Evolutionary conservation across 2,329 filamentous ascomycete species (phyloP).

Genomic region (Peltaster fructicola): DNA sequence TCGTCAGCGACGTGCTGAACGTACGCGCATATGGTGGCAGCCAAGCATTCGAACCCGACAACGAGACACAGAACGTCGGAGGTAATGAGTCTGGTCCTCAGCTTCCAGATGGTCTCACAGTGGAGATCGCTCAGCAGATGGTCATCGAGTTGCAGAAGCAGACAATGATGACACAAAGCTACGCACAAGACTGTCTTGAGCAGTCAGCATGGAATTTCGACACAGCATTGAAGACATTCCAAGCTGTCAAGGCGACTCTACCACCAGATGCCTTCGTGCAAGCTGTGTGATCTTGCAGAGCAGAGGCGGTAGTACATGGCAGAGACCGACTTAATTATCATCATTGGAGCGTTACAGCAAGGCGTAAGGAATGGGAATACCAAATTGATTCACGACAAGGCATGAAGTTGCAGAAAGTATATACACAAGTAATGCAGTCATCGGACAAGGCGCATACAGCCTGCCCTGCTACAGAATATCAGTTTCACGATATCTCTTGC

Average conservation of each 20-base stretch:
- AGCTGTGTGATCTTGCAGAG: too few species aligned
- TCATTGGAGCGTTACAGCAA: too few species aligned
- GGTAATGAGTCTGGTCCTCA: slow-evolving; percentile 10
- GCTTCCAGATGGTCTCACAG: slow-evolving; percentile 13
- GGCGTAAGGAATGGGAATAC: too few species aligned
- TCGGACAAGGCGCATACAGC: too few species aligned
- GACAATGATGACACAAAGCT: slow-evolving; percentile 65
- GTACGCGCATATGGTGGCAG: slow-evolving; percentile 48
- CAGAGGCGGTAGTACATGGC: too few species aligned
- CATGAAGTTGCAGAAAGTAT: too few species aligned
- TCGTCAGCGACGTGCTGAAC: slow-evolving; percentile 63
- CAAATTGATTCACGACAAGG: too few species aligned
- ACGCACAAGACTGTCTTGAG: slow-evolving; percentile 62
- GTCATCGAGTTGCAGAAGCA: slow-evolving; percentile 51
- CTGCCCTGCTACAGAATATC: too few species aligned
- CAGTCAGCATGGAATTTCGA: slow-evolving; percentile 68
- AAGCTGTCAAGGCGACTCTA: slow-evolving; percentile 45
- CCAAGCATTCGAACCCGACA: slow-evolving; percentile 32
- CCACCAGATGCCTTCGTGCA: slow-evolving; percentile 26
- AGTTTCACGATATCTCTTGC: too few species aligned
- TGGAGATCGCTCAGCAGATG: slow-evolving; percentile 36
- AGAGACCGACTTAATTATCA: too few species aligned
- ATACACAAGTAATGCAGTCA: too few species aligned
- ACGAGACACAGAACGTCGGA: slow-evolving; percentile 8
- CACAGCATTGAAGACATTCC: slow-evolving; percentile 56